Evolutionary conservation across 108 stramenopile species (phyloP).

Genomic region (Nitzschia sp.): DNA sequence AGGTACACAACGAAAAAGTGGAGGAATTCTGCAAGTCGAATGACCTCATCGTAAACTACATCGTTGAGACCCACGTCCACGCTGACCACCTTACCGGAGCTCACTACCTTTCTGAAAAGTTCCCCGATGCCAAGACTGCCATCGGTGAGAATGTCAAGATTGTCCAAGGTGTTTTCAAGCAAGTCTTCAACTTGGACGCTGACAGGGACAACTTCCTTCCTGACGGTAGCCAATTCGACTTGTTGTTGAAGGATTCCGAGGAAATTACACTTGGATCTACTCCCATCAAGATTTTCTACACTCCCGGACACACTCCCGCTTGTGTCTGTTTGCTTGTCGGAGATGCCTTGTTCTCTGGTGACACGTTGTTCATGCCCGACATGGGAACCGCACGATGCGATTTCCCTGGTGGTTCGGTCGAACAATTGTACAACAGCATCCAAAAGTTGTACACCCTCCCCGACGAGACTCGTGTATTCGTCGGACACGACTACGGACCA

Average conservation of each 20-base stretch:
- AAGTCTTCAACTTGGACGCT: constrained; percentile 19
- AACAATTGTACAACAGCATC: constrained; percentile 22
- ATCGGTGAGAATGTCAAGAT: constrained; percentile 26
- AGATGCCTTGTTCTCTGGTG: constrained; percentile 25
- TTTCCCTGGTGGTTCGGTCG: constrained; percentile 24
- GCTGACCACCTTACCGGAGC: constrained; percentile 29
- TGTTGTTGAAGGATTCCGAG: constrained; percentile 18
- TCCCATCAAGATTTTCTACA: constrained; percentile 16
- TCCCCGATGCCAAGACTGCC: constrained; percentile 28
- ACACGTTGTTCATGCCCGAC: constrained; percentile 28
- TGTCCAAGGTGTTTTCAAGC: constrained; percentile 19
- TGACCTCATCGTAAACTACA: constrained; percentile 17
- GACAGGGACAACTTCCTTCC: constrained; percentile 18
- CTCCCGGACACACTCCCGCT: constrained; percentile 26
- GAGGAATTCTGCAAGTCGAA: constrained; percentile 7
- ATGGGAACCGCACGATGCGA: constrained; percentile 32
- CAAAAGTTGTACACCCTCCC: constrained; percentile 21
- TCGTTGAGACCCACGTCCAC: constrained; percentile 29
- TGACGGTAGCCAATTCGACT: constrained; percentile 24
- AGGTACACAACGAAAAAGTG: constrained; percentile 21
- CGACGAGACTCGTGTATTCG: constrained; percentile 25
- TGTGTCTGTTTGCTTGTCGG: constrained; percentile 20
- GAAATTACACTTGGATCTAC: constrained; percentile 6
- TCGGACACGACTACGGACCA: constrained; percentile 27
- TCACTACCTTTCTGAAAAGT: constrained; percentile 12